Base-by-base conservation (phyloP, 805 yeast species). In the Candida pseudofarinosa region DNA sequence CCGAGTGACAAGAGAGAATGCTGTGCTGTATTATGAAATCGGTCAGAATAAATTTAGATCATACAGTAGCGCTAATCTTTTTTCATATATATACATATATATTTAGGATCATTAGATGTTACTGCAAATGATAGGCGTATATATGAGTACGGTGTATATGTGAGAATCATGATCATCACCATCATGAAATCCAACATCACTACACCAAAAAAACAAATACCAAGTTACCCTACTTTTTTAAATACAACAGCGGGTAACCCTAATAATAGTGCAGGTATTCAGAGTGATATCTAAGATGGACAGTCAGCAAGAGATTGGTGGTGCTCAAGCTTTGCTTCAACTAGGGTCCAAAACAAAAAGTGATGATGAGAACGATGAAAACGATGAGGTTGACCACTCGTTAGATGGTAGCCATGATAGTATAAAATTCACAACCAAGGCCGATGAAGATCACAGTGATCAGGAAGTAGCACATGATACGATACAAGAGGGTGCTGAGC, bases 321-420 rank as follows among this genome's bases (percentile, higher is more conserved):
- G 75, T 12, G 75, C 76, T 10, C 71, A 67, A 49, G 76, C 74
- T 8, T 60, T 71, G 32, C 62, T 71, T 16, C 72, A 59, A 56
- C 54, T 71, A 12, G 73, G 74, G 6, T 52, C 66, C 14, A 65
- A 66, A 39, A 44, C 41, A 26, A 57, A 55, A 31, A 55, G 56
- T 16, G 52, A 46, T 33, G 50, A 43, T 15, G 46, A 45, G 13
- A 43, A 42, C 16, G 40, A 43, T 23, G 40, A 37, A 43, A 37
- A 37, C 39, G 37, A 12, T 13, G 45, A 37, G 15, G 47, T 39
- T 3, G 44, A 36, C 18, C 39, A 37, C 19, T 36, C 38, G 3
- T 19, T 41, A 18, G 38, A 38, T 30, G 40, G 17, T 5, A n/a
- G 33, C n/a, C 19, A 33, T n/a, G 18, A 33, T 23, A 36, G 34